These are phyloP conservation scores for Triticum urartu DNA, from an alignment of 176 grass and related monocot genomes.

Conservation along the genomic window DNA sequence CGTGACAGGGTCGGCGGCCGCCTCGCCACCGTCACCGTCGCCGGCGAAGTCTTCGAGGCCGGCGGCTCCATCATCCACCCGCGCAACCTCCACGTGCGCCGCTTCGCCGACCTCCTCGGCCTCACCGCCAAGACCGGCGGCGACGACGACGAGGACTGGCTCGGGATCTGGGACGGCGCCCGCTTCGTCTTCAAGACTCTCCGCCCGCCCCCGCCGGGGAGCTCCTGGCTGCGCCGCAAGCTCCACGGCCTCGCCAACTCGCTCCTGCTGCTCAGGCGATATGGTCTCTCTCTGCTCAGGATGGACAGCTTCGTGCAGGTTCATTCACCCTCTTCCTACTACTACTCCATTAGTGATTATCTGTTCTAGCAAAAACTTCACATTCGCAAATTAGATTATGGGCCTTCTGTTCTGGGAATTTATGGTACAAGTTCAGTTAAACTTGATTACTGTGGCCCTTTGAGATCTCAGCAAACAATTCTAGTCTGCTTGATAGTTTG, in stretches of 20 bases:
- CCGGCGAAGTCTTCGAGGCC: conserved; percentile 72
- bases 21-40: conserved; percentile 52
- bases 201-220: conserved; percentile 8
- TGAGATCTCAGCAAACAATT: not conserved
- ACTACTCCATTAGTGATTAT: no score
- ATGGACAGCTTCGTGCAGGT: no score
- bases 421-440: not conserved
- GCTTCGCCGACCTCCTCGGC: conserved; percentile 59
- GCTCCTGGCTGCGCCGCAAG: no score
- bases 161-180: conserved; percentile 78
- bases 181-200: conserved; percentile 71
- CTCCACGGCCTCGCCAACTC: no score
- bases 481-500: not conserved
- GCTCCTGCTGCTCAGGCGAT: no score
- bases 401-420: not conserved
- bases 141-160: conserved; percentile 42
- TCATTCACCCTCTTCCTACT: not conserved
- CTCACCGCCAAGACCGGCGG: conserved; percentile 21
- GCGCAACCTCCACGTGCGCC: conserved; percentile 60
- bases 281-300: no score
- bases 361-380: no score
- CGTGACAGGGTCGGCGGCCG: conserved; percentile 57
- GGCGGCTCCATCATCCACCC: conserved; percentile 79
- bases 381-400: no score
- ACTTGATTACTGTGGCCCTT: not conserved